Evolutionary conservation across 306 rosid genomes (phyloP), one percentile per base, ranked within the genome.

Genomic region (Quercus agrifolia): DNA sequence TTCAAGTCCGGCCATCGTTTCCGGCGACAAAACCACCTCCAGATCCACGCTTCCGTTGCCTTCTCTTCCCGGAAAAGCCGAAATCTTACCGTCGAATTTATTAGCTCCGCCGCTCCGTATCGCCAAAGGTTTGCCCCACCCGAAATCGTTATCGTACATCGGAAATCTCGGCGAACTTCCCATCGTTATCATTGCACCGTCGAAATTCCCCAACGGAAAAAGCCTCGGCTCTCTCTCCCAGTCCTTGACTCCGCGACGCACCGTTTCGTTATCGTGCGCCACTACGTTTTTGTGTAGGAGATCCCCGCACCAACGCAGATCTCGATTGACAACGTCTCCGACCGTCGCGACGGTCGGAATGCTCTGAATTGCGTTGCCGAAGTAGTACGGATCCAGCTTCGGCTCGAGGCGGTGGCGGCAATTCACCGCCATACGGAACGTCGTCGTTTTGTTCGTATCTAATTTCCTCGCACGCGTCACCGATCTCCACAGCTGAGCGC

Each of bases 121-220:
- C 0, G 97, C 98, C 51, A 90, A 23, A 0, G 98, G 98, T 13
- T 64, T 31, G 11, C 97, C 98, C 98, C 98, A 93, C 21, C 98
- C 98, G 62, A 94, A 89, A 55, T 94, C 92, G 56, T 94, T 94
- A 30, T 94, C 84, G 73, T 90, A 93, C 98, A 93, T 93, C 1
- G 98, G 98, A 59, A 93, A 93, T 28, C 98, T 88, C 68, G 98
- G 98, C 1, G 98, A 92, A 62, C 97, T 92, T 1, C 98, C 98
- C 97, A 94, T 90, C 10, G 98, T 94, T 27, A 94, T 88, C 41
- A 87, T 83, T 0, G 98, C 98, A 1, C 98, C 98, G 85, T 94
- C 98, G 59, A 85, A 80, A 77, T 94, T 94, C 17, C 98, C 98
- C 0, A 94, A 84, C 1, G 98, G 98, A 33, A 94, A 94, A 67